These are phyloP conservation scores for Cryomyces minteri DNA, from an alignment of 495 filamentous ascomycete species.

Conservation along the genomic window DNA sequence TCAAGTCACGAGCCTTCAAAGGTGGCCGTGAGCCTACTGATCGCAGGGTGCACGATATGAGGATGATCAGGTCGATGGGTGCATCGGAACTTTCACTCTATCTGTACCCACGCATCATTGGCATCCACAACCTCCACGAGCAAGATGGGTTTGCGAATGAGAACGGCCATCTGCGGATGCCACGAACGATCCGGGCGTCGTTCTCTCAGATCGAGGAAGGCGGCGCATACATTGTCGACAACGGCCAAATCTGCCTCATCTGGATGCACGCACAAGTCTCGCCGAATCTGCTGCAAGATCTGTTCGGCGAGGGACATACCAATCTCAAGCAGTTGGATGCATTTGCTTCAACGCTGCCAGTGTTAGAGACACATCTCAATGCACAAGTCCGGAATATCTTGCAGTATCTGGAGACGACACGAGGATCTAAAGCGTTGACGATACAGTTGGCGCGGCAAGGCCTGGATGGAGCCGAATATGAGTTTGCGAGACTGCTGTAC, in stretches of 20 bases:
- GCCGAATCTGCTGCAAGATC: constrained; percentile 69
- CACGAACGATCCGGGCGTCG: constrained; percentile 47
- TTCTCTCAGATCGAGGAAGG: constrained; percentile 85
- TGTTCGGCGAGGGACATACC: constrained; percentile 65
- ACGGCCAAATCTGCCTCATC: constrained; percentile 74
- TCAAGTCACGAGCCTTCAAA: constrained; percentile 90
- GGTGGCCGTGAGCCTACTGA: constrained; percentile 82
- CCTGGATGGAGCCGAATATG: constrained; percentile 86
- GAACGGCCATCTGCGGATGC: constrained; percentile 61
- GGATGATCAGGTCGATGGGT: constrained; percentile 75
- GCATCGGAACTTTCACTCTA: constrained; percentile 73
- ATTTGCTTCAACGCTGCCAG: constrained; percentile 45
- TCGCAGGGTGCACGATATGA: constrained; percentile 76
- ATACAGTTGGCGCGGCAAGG: constrained; percentile 88
- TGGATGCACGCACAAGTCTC: constrained; percentile 71
- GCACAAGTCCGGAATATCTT: constrained; percentile 87
- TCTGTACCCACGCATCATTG: constrained; percentile 86
- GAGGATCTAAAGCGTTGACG: constrained; percentile 74
- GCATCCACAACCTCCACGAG: constrained; percentile 62
- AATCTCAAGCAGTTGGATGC: constrained; percentile 62
- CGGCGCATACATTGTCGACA: constrained; percentile 94
- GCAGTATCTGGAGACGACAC: constrained; percentile 61
- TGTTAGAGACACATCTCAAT: constrained; percentile 85
- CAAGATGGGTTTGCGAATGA: constrained; percentile 73
- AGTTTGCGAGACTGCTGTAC: constrained; percentile 78